Evolutionary conservation across 148 eudicot species (phyloP).

Genomic region (Arbutus unedo): DNA sequence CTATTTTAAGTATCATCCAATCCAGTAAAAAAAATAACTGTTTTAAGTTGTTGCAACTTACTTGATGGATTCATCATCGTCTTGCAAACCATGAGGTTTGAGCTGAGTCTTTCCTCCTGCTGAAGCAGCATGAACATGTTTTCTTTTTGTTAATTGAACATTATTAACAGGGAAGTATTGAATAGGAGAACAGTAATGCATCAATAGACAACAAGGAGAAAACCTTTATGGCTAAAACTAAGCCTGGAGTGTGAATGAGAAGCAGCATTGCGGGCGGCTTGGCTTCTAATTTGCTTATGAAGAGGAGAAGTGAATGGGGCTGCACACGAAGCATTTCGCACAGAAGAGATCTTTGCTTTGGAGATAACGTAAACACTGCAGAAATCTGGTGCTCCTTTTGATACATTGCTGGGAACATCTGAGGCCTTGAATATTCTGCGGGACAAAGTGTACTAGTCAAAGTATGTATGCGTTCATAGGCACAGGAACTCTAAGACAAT

Average conservation of each 20-base stretch:
- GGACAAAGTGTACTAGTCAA: neutral
- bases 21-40: neutral
- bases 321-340: conserved; percentile 56
- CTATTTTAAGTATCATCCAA: neutral
- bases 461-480: neutral
- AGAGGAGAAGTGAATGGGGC: conserved; percentile 73
- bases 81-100: conserved; percentile 19
- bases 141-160: neutral
- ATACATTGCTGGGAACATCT: conserved; percentile 60
- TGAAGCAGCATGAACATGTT: conserved; percentile 20
- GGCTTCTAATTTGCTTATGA: conserved; percentile 37
- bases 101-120: conserved; percentile 37
- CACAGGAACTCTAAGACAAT: neutral
- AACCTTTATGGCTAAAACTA: conserved; percentile 14
- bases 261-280: conserved; percentile 24
- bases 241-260: conserved; percentile 18
- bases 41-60: conserved; percentile 5
- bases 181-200: neutral
- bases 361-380: conserved; percentile 83
- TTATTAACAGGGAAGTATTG: neutral
- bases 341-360: conserved; percentile 66
- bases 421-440: conserved; percentile 56
- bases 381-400: conserved; percentile 77
- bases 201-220: neutral
- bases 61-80: conserved; percentile 42